Percentiles rank a stretch among this genome's conserved stretches.
These are phyloP conservation scores for Trichoderma sp. DNA, from an alignment of 2,329 filamentous ascomycete genomes.

Conservation along the genomic window DNA sequence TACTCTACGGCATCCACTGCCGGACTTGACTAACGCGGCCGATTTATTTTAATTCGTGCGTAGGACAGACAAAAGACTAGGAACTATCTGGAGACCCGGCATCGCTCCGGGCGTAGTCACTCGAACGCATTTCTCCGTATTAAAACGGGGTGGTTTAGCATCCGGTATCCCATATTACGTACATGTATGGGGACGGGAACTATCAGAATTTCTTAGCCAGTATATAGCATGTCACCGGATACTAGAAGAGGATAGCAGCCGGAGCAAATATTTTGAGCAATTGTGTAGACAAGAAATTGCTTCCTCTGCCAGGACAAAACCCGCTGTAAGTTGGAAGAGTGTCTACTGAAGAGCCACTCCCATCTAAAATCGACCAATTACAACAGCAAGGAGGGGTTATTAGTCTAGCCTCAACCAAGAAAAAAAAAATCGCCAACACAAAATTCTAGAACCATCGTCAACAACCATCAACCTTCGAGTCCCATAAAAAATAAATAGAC, in stretches of 20 bases:
- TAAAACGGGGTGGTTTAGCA: not conserved
- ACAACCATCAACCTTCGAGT: not conserved
- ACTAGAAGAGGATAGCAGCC: not conserved
- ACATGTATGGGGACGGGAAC: not conserved
- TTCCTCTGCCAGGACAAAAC: not conserved
- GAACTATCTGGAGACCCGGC: not conserved
- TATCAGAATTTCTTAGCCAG: not conserved
- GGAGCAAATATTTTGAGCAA: not conserved
- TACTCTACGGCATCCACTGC: slow-evolving; percentile 7
- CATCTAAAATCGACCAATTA: not conserved
- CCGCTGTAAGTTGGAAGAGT: not conserved
- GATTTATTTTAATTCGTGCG: not conserved
- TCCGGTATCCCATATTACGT: not conserved
- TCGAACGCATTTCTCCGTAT: not conserved
- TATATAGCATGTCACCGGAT: not conserved
- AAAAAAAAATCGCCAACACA: not conserved
- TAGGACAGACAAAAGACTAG: not conserved
- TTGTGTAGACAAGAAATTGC: not conserved
- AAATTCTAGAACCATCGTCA: not conserved
- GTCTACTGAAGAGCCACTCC: not conserved
- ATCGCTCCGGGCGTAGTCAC: not conserved
- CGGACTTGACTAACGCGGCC: not conserved
- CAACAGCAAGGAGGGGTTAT: not conserved
- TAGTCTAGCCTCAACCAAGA: not conserved
- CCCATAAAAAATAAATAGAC: not conserved